Evolutionary conservation across 352 stramenopile genomes (phyloP).

Genomic region (Phytophthora meadii): DNA sequence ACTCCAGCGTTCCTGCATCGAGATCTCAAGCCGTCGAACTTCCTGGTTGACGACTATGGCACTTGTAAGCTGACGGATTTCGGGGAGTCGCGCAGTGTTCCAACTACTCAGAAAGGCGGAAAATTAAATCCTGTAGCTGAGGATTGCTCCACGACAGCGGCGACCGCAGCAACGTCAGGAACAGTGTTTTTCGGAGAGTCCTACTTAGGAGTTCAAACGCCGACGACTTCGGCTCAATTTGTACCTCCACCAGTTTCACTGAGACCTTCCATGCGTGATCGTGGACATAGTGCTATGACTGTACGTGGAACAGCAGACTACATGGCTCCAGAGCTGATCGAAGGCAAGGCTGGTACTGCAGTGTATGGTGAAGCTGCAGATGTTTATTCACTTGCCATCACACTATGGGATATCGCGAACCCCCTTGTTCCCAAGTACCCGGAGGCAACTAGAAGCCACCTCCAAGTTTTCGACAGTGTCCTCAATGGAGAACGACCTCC

Average conservation of each 20-base stretch:
- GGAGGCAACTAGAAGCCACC: slow-evolving; percentile 59
- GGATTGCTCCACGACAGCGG: slow-evolving; percentile 22
- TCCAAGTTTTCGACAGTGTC: slow-evolving; percentile 77
- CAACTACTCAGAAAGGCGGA: slow-evolving; percentile 25
- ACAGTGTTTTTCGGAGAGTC: slow-evolving; percentile 33
- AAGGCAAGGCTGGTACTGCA: slow-evolving; percentile 70
- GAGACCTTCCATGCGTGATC: slow-evolving; percentile 40
- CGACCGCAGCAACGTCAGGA: slow-evolving; percentile 17
- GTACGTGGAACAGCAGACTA: slow-evolving; percentile 82
- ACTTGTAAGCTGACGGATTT: slow-evolving; percentile 70
- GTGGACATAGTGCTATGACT: slow-evolving; percentile 59
- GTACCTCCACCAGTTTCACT: slow-evolving; percentile 20
- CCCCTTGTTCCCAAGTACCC: slow-evolving; percentile 73
- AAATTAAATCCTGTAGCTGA: slow-evolving; percentile 16
- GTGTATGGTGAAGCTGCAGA: slow-evolving; percentile 77
- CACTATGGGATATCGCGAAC: slow-evolving; percentile 80
- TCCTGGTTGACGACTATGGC: slow-evolving; percentile 56
- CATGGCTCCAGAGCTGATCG: slow-evolving; percentile 85
- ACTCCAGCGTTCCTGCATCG: slow-evolving; percentile 73
- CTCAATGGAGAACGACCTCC: slow-evolving; percentile 60
- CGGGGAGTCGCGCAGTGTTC: slow-evolving; percentile 59
- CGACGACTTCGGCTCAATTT: slow-evolving; percentile 20
- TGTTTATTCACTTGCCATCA: slow-evolving; percentile 79
- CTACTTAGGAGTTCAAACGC: slow-evolving; percentile 28
- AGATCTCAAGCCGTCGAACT: slow-evolving; percentile 77